Evolutionary conservation across 345 rosid species (phyloP), one percentile per base, ranked within the genome.

Genomic region (Atalantia buxifolia): DNA sequence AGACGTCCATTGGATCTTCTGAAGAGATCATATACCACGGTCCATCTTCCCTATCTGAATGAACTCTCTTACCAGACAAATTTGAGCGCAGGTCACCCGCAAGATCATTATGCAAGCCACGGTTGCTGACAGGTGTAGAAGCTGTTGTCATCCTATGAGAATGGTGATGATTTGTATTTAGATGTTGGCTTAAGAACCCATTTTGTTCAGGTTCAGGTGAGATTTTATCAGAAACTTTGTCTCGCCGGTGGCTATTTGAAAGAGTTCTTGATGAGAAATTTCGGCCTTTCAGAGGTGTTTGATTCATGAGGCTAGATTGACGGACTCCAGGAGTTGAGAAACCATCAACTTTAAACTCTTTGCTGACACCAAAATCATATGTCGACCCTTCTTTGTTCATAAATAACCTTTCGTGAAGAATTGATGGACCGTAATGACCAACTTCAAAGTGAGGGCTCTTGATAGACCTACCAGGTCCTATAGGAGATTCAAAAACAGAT

Each of bases 1-100:
- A 84, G 56, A 80, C 64, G 79, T 90, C 89, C 90, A 88, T 90
- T 7, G 70, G 81, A 79, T 90, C 94, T 63, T 86, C 87, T 57
- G 83, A 73, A 57, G 90, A 79, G 50, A 75, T 81, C 31, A 60
- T 59, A 75, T 83, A 88, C 89, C 76, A 42, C 28, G 74, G 61
- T 60, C 28, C 31, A 10, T 66, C 86, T 61, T 88, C 84, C 61
- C 81, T 76, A 65, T 62, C 77, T 50, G 79, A 84, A 82, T 89
- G 88, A 78, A 81, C 86, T 76, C 83, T 84, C 80, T 80, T 80
- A 81, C 87, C 86, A 50, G 84, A 84, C 70, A 83, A 63, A 50
- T 81, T 79, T 14, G 84, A 83, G 60, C 31, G 78, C 42, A 69
- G 72, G 76, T 81, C 80, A 63, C 60, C 75, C 28, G 83, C 77